Conservation (phyloP, 2,329 filamentous ascomycete species). For the Aspergillus sp. region DNA sequence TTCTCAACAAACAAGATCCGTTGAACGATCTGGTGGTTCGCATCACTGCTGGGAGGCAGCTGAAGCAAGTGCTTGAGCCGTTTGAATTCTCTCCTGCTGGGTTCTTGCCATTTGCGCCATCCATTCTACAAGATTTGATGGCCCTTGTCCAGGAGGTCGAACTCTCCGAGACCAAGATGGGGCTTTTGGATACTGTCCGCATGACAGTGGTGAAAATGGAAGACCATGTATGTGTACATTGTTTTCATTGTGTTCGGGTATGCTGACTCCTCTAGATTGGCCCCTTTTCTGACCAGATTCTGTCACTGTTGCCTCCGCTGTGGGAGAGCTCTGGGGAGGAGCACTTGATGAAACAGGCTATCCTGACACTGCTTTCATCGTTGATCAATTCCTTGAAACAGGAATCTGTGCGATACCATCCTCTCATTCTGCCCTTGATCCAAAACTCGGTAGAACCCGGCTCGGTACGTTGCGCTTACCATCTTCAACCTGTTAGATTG, state of each 20-base stretch:
- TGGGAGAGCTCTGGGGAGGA: slow-evolving; percentile 87
- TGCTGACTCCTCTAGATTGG: slow-evolving; percentile 46
- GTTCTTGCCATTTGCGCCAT: slow-evolving; percentile 75
- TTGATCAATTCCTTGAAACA: slow-evolving; percentile 83
- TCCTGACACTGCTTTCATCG: slow-evolving; percentile 79
- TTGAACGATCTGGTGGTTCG: slow-evolving; percentile 89
- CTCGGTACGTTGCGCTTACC: slow-evolving; percentile 53
- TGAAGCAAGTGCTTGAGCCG: slow-evolving; percentile 78
- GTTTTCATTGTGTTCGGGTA: not conserved
- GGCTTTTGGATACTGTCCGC: slow-evolving; percentile 81
- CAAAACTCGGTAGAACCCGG: slow-evolving; percentile 73
- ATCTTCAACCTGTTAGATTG: slow-evolving; percentile 4
- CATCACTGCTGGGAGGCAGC: slow-evolving; percentile 82
- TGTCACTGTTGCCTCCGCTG: slow-evolving; percentile 73
- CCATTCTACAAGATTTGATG: slow-evolving; percentile 72
- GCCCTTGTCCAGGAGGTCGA: slow-evolving; percentile 76
- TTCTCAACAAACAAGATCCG: slow-evolving; percentile 73
- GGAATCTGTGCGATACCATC: slow-evolving; percentile 74
- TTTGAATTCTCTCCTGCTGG: slow-evolving; percentile 73
- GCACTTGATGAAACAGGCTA: slow-evolving; percentile 90
- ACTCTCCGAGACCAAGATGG: slow-evolving; percentile 84
- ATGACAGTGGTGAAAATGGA: slow-evolving; percentile 80
- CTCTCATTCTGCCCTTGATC: slow-evolving; percentile 78
- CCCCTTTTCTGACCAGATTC: slow-evolving; percentile 73
- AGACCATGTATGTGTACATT: slow-evolving; percentile 53